These are phyloP conservation scores for Trichosporon sp. DNA, from an alignment of 1,284 basidiomycete genomes.

Conservation along the genomic window DNA sequence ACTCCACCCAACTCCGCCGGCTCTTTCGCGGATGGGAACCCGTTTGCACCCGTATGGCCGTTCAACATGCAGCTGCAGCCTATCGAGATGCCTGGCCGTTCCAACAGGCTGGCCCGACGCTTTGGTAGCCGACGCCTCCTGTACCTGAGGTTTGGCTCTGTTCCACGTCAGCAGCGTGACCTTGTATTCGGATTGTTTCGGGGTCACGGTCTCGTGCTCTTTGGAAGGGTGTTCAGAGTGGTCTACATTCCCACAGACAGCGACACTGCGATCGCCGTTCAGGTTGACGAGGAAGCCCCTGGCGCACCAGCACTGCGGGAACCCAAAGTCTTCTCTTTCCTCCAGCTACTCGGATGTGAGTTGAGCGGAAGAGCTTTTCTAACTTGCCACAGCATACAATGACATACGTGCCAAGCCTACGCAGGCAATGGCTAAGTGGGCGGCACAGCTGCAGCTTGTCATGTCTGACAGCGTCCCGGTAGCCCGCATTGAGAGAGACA, in stretches of 20 bases:
- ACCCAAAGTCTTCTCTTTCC: slow-evolving; percentile 27
- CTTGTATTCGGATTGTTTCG: slow-evolving; percentile 34
- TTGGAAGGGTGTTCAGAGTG: slow-evolving; percentile 42
- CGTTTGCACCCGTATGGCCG: slow-evolving; percentile 5
- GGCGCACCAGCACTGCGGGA: neutral
- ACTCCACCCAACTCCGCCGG: neutral
- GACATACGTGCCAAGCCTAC: slow-evolving; percentile 37
- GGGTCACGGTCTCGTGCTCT: slow-evolving; percentile 40
- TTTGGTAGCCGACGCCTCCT: slow-evolving; percentile 45
- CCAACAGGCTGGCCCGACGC: slow-evolving; percentile 42
- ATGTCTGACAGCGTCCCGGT: slow-evolving; percentile 47
- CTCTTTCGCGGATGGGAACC: neutral
- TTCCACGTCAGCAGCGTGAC: slow-evolving; percentile 17
- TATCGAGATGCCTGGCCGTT: slow-evolving; percentile 43
- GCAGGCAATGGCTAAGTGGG: slow-evolving; percentile 54
- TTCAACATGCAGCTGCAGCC: slow-evolving; percentile 31
- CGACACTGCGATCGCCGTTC: slow-evolving; percentile 38
- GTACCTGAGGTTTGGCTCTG: slow-evolving; percentile 34
- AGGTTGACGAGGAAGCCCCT: slow-evolving; percentile 33
- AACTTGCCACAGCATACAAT: slow-evolving; percentile 38
- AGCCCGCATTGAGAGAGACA: slow-evolving; percentile 20
- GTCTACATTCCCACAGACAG: slow-evolving; percentile 39
- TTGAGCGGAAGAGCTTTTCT: neutral
- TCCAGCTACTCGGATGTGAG: slow-evolving; percentile 34
- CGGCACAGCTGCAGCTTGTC: slow-evolving; percentile 42